Percentiles rank a stretch among this genome's conserved stretches.
Evolutionary conservation across 2,329 filamentous ascomycete species (phyloP).

Genomic region (Proliferodiscus dingleyae): DNA sequence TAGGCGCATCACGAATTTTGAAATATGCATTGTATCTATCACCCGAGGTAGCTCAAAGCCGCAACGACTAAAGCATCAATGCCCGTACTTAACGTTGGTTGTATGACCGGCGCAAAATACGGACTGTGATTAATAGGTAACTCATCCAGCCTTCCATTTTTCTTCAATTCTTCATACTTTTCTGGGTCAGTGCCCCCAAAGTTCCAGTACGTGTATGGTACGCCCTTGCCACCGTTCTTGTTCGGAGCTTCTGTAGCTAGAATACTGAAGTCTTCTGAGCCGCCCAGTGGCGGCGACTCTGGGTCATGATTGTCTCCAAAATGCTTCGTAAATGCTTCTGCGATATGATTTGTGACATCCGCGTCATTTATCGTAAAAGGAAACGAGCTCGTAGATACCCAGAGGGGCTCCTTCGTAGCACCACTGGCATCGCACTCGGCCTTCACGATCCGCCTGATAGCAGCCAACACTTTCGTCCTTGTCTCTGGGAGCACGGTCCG

Average conservation of each 20-base stretch:
- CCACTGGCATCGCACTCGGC: slow-evolving; percentile 49
- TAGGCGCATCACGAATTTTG: too few relatives aligned
- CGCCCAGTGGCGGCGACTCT: slow-evolving; percentile 8
- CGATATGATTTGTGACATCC: slow-evolving; percentile 11
- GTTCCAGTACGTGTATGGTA: slow-evolving; percentile 33
- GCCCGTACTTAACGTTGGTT: slow-evolving; percentile 51
- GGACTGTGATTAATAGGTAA: slow-evolving; percentile 54
- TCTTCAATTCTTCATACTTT: slow-evolving; percentile 10
- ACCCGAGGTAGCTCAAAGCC: slow-evolving; percentile 42
- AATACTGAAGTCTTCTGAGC: slow-evolving; percentile 35
- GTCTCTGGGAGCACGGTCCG: slow-evolving; percentile 32
- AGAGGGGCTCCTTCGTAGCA: slow-evolving; percentile 12
- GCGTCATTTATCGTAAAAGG: slow-evolving; percentile 23
- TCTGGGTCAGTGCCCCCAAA: slow-evolving; percentile 35
- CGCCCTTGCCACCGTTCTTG: slow-evolving; percentile 5
- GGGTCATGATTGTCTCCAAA: slow-evolving; percentile 21
- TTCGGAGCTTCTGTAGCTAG: slow-evolving; percentile 40
- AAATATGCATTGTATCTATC: neutral
- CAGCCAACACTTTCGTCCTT: slow-evolving; percentile 32
- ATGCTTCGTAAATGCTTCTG: slow-evolving; percentile 11
- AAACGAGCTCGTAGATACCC: slow-evolving; percentile 15
- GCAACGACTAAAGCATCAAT: slow-evolving; percentile 47
- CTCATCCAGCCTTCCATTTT: slow-evolving; percentile 12
- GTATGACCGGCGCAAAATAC: slow-evolving; percentile 53
- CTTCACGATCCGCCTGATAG: slow-evolving; percentile 41